Evolutionary conservation across 2,329 filamentous ascomycete genomes (phyloP), one percentile per base, ranked within the genome.

Genomic region (Colletotrichum sp.): DNA sequence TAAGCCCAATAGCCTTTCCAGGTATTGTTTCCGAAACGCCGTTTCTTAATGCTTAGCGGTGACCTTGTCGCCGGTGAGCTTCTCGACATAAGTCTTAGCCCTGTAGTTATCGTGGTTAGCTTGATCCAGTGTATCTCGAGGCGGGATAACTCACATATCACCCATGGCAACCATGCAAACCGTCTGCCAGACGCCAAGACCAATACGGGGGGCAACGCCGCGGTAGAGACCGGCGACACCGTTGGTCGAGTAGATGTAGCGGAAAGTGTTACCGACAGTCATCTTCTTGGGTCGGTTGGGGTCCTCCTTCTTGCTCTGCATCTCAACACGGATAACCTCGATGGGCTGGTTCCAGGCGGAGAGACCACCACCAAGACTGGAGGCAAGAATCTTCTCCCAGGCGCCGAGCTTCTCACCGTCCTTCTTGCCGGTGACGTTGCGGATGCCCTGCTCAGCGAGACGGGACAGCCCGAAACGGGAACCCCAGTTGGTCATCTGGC

Each of bases 401-500:
- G 94, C 92, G 79, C 88, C 89, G 78, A 99, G 92, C 89, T 95
- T 96, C 84, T 96, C 92, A 79, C 89, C 89, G 15, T 96, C 89
- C 79, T 93, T 91, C 91, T 99, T 98, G 84, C 92, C 91, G 48
- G 94, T 96, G 75, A 90, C 83, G 76, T 87, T 91, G 82, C 96
- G 94, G 84, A 99, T 98, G 77, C 94, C 94, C 80, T 93, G 92
- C 90, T 99, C 97, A 70, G 96, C 96, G 79, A 98, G 91, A 84
- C 97, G 94, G 80, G 94, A 96, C 79, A 99, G 91, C 85, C 97
- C 97, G 86, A 99, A 99, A 78, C 97, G 94, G 61, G 94, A 96
- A 78, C 97, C 97, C 97, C 97, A 99, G 91, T 99, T 99, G 85
- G 97, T 98, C 90, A 98, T 98, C 89, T 99, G 97, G 82, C 97